Evolutionary conservation across 75 land plant genomes (phyloP).

Genomic region (Adiantum capillusveneris): DNA sequence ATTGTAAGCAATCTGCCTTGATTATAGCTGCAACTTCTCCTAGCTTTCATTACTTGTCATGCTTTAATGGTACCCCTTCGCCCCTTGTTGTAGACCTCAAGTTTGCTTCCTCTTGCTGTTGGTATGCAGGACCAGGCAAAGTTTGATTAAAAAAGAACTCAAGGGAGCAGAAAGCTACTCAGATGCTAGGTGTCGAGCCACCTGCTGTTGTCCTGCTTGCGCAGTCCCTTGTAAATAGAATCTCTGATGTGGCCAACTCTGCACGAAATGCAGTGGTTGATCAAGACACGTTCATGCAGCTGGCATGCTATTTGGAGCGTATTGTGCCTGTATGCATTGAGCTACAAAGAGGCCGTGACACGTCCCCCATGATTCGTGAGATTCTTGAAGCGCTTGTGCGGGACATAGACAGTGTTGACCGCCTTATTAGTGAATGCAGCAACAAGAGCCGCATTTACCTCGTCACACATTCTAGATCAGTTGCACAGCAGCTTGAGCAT

Average conservation of each 20-base stretch:
- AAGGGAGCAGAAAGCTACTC: neutral
- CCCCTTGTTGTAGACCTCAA: too few relatives aligned
- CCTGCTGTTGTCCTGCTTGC: slow-evolving; percentile 16
- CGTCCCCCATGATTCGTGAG: slow-evolving; percentile 18
- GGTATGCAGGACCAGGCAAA: too few relatives aligned
- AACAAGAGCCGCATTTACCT: slow-evolving; percentile 34
- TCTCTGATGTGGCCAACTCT: slow-evolving; percentile 24
- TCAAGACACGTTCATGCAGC: slow-evolving; percentile 22
- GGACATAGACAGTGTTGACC: slow-evolving; percentile 23
- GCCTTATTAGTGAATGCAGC: slow-evolving; percentile 24
- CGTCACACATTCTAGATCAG: slow-evolving; percentile 25
- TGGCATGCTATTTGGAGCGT: slow-evolving; percentile 28
- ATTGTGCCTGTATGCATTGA: slow-evolving; percentile 18
- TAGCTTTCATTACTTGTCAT: too few relatives aligned
- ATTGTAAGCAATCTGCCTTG: too few relatives aligned
- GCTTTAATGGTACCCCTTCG: too few relatives aligned
- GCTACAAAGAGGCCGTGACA: slow-evolving; percentile 23
- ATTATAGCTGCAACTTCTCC: too few relatives aligned
- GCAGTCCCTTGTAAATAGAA: slow-evolving; percentile 22
- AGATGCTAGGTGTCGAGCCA: slow-evolving; percentile 21
- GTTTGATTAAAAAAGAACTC: too few relatives aligned
- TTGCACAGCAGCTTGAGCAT: slow-evolving; percentile 27
- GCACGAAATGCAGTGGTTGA: slow-evolving; percentile 22
- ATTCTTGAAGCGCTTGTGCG: slow-evolving; percentile 22
- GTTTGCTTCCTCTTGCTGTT: too few relatives aligned